Percentiles rank a stretch among this genome's conserved stretches.
These are phyloP conservation scores for Alternaria dauci DNA, from an alignment of 2,329 filamentous ascomycete species.

Conservation along the genomic window DNA sequence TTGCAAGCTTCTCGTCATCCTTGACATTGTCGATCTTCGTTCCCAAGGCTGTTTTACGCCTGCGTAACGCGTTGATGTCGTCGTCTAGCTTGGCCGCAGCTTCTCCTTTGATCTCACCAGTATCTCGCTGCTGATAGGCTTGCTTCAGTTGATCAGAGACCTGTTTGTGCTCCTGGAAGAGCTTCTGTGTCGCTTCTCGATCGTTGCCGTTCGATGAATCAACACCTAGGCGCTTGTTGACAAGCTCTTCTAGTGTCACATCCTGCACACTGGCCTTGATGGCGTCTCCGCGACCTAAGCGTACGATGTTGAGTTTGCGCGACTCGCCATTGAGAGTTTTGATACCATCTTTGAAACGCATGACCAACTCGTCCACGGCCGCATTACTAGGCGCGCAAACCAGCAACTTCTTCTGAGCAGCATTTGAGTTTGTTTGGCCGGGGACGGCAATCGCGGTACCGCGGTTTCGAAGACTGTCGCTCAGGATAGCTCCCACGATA, in stretches of 20 bases:
- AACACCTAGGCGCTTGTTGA: conserved; percentile 72
- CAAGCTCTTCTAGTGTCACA: conserved; percentile 91
- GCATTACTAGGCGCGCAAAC: conserved; percentile 99
- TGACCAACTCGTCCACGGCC: conserved; percentile 93
- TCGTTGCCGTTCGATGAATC: conserved; percentile 51
- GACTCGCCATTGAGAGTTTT: conserved; percentile 76
- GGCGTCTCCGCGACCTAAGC: conserved; percentile 87
- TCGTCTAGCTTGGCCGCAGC: conserved; percentile 74
- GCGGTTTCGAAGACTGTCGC: conserved; percentile 61
- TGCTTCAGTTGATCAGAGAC: conserved; percentile 72
- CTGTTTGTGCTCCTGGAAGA: conserved; percentile 74
- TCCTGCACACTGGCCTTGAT: conserved; percentile 90
- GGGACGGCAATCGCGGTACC: conserved; percentile 58
- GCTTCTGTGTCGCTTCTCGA: conserved; percentile 64
- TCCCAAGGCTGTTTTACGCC: conserved; percentile 77
- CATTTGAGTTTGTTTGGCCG: conserved; percentile 39
- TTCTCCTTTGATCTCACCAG: conserved; percentile 66
- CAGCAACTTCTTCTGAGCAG: conserved; percentile 79
- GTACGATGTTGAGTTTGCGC: conserved; percentile 84
- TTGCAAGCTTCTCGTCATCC: conserved; percentile 81
- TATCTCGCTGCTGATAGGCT: conserved; percentile 73
- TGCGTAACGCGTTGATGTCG: conserved; percentile 79
- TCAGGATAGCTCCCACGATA: conserved; percentile 88
- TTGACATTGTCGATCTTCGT: conserved; percentile 86
- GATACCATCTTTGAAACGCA: conserved; percentile 88